These are phyloP conservation scores for Beauveria sp. DNA, from an alignment of 2,329 filamentous ascomycete genomes.

Conservation along the genomic window DNA sequence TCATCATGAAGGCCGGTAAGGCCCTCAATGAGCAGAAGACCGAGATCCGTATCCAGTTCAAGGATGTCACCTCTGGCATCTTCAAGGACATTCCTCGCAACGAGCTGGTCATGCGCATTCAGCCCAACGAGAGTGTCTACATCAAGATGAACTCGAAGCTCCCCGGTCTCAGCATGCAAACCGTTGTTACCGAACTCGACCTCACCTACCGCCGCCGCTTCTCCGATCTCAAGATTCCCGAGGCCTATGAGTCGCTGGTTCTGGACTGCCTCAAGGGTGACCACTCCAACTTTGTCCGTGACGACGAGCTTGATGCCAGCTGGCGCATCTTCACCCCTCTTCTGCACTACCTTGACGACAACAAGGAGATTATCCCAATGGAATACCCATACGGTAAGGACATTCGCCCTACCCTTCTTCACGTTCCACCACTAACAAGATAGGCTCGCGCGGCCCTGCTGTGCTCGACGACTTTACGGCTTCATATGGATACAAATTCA, in stretches of 20 bases:
- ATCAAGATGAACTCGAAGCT: constrained; percentile 99
- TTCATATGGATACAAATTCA: constrained; percentile 98
- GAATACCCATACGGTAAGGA: constrained; percentile 94
- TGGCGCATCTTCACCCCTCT: constrained; percentile 99
- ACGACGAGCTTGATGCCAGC: constrained; percentile 92
- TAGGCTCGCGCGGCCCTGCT: constrained; percentile 91
- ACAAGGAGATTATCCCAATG: constrained; percentile 99
- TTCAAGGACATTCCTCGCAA: constrained; percentile 99
- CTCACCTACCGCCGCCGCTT: constrained; percentile 96
- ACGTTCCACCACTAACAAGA: constrained; percentile 15
- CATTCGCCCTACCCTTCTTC: no score
- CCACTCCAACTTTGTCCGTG: constrained; percentile 98
- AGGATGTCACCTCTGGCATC: constrained; percentile 97
- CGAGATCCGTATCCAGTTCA: constrained; percentile 98
- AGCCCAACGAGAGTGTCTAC: constrained; percentile 99
- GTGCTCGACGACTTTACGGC: constrained; percentile 97
- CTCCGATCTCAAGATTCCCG: constrained; percentile 98
- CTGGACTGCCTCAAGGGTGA: constrained; percentile 97
- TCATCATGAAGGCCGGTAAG: constrained; percentile 99
- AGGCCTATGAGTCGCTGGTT: constrained; percentile 97
- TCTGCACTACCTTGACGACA: constrained; percentile 95
- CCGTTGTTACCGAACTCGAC: constrained; percentile 95
- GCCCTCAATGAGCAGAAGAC: constrained; percentile 99
- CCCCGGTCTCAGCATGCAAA: constrained; percentile 98
- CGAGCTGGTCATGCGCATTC: constrained; percentile 97